Evolutionary conservation across 2,329 filamentous ascomycete species (phyloP).

Genomic region (Lasiodiplodia gonubiensis): DNA sequence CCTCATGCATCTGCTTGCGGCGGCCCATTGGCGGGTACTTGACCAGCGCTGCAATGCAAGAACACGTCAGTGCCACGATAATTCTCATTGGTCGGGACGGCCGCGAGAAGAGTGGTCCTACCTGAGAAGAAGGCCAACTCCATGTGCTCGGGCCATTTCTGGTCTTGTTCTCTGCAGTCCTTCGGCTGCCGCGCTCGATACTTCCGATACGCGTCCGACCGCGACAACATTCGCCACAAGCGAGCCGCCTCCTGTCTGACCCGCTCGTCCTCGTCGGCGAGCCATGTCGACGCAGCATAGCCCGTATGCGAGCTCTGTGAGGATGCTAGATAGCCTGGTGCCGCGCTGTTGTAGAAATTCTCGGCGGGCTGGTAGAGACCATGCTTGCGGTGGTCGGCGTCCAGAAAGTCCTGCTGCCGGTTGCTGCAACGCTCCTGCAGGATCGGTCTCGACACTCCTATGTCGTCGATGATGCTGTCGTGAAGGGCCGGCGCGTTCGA

Average conservation of each 20-base stretch:
- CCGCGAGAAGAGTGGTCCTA: slow-evolving; percentile 35
- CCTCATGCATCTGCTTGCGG: slow-evolving; percentile 55
- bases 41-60: slow-evolving; percentile 50
- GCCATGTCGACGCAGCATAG: slow-evolving; percentile 8
- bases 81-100: slow-evolving; percentile 8
- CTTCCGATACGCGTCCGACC: slow-evolving; percentile 52
- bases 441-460: slow-evolving; percentile 40
- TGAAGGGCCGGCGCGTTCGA: slow-evolving; percentile 50
- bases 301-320: slow-evolving; percentile 11
- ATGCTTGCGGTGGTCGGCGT: slow-evolving; percentile 40
- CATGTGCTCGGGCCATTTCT: slow-evolving; percentile 55
- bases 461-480: slow-evolving; percentile 34
- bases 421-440: slow-evolving; percentile 53
- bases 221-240: slow-evolving; percentile 39
- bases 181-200: slow-evolving; percentile 51
- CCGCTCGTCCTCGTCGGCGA: slow-evolving; percentile 27
- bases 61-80: slow-evolving; percentile 14
- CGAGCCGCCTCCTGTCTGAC: slow-evolving; percentile 34
- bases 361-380: slow-evolving; percentile 28
- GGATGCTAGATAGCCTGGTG: slow-evolving; percentile 15
- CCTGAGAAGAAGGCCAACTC: slow-evolving; percentile 57
- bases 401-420: slow-evolving; percentile 43
- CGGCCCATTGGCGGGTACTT: slow-evolving; percentile 65
- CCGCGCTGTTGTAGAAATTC: slow-evolving; percentile 20
- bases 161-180: slow-evolving; percentile 40